Evolutionary conservation across 2,329 filamentous ascomycete species (phyloP), one percentile per base, ranked within the genome.

Genomic region (Sporothrix inflata): DNA sequence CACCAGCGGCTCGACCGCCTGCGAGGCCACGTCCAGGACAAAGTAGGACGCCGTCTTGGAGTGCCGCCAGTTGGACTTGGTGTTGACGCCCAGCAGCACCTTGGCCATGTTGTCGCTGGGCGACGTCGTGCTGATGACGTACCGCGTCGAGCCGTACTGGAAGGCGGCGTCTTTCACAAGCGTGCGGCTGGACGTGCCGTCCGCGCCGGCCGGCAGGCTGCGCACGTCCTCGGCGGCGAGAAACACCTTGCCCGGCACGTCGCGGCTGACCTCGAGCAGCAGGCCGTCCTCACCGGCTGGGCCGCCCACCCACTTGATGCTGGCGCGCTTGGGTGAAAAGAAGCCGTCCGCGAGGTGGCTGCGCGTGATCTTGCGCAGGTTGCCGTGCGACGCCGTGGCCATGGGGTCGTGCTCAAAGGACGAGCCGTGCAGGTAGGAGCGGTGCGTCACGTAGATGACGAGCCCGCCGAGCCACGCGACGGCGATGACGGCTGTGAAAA

Each of bases 11-110:
- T 97, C 87, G 1, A 87, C 92, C 0, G 83, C 87, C 79, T 98
- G 94, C 0, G 90, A 91, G 42, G 88, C 89, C 34, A 99, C 96
- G 79, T 99, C 92, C 75, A 98, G 92, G 73, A 99, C 90, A 89
- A 92, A 99, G 83, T 98, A 99, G 34, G 87, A 85, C 0, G 91
- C 95, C 11, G 90, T 94, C 78, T 89, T 94, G 0, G 95, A 98
- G 81, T 98, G 92, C 75, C 96, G 90, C 92, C 94, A 99, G 77
- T 96, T 94, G 77, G 88, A 89, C 80, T 92, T 82, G 27, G 84
- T 79, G 69, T 94, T 85, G 9, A 94, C 93, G 67, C 90, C 87
- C n/a, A 98, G 83, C 69, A 99, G 86, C 3, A 99, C 94, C 79
- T 93, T 95, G 77, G 90, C 93, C 80, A 97, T 85, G 79, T 98